Evolutionary conservation across 441 rosid species (phyloP).

Genomic region (Euphorbia celastroides): DNA sequence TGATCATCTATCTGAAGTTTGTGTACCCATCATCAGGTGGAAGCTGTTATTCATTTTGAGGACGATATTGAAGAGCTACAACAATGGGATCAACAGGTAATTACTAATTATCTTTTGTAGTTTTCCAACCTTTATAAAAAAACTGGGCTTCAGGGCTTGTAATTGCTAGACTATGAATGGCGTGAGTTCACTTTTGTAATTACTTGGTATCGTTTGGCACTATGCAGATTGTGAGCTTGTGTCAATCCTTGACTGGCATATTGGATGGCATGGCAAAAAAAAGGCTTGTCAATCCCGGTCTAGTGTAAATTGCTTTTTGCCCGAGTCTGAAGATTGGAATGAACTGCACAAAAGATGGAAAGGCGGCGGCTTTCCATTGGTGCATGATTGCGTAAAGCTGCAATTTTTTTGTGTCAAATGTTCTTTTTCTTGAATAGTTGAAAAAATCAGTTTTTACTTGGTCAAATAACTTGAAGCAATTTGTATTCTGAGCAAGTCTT

Average conservation of each 20-base stretch:
- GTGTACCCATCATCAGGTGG: conserved; percentile 49
- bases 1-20: not conserved
- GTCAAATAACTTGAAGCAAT: not conserved
- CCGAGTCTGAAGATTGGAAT: not conserved
- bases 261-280: conserved; percentile 91
- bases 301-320: conserved; percentile 19
- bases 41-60: conserved; percentile 95
- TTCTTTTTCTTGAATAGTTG: not conserved
- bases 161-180: not conserved
- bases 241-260: conserved; percentile 91
- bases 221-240: conserved; percentile 78
- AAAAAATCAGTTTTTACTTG: not conserved
- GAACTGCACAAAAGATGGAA: conserved; percentile 2
- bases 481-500: not conserved
- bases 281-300: conserved; percentile 81
- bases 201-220: conserved; percentile 1
- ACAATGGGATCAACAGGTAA: conserved; percentile 99
- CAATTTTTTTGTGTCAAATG: not conserved
- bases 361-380: conserved; percentile 3
- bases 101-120: no score
- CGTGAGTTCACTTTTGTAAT: not conserved
- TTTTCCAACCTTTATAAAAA: no score
- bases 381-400: conserved; percentile 8
- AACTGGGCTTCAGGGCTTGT: not conserved
- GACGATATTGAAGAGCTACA: conserved; percentile 95